These are phyloP conservation scores for Suhomyces pyralidae DNA, from an alignment of 805 yeast species.

Conservation along the genomic window DNA sequence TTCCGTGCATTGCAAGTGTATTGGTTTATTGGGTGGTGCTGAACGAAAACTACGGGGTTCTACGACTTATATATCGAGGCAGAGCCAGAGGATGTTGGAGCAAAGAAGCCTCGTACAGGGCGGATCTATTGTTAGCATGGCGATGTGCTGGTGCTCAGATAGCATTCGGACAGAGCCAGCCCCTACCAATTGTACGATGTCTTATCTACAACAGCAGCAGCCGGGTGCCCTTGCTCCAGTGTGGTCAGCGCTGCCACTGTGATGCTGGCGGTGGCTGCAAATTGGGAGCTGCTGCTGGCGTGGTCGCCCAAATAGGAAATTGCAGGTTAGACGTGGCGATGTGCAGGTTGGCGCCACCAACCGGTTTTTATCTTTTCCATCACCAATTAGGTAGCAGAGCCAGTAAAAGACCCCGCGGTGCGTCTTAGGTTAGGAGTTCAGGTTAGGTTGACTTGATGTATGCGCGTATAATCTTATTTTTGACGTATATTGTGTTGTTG, in stretches of 20 bases:
- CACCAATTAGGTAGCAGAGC: background rate
- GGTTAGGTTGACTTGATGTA: background rate
- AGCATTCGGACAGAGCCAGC: background rate
- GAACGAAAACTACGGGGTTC: background rate
- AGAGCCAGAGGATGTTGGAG: background rate
- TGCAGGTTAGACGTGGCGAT: background rate
- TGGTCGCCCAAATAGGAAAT: background rate
- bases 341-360: background rate
- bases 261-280: slow-evolving; percentile 2
- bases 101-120: background rate
- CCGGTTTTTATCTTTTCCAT: background rate
- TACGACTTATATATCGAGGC: background rate
- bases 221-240: too few species aligned
- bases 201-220: background rate
- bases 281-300: slow-evolving; percentile 4
- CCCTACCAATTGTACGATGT: background rate
- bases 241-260: background rate
- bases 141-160: background rate
- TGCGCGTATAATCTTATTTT: background rate
- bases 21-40: background rate
- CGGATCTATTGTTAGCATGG: background rate
- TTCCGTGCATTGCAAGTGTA: slow-evolving; percentile 1
- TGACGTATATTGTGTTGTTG: background rate
- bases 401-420: background rate
- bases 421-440: background rate